These are phyloP conservation scores for Citrus sp. DNA, from an alignment of 345 rosid species.

Conservation along the genomic window DNA sequence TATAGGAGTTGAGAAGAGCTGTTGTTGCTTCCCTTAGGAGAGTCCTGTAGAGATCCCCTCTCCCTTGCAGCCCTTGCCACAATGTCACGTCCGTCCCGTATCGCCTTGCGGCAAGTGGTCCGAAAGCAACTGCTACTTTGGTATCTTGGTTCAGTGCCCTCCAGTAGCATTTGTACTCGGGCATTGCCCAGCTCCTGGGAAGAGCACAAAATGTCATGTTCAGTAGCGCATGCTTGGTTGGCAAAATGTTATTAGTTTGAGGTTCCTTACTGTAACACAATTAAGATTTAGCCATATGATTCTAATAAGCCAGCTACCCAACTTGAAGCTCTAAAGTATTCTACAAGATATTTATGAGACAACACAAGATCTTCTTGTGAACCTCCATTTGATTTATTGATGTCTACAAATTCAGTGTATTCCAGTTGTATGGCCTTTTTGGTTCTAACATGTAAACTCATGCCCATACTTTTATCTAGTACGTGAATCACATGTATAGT, in stretches of 20 bases:
- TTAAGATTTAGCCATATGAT: no score
- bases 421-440: background rate
- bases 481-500: background rate
- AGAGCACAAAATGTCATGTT: background rate
- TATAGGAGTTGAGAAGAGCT: constrained; percentile 80
- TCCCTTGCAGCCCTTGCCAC: constrained; percentile 56
- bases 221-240: background rate
- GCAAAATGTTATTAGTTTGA: background rate
- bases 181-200: constrained; percentile 61
- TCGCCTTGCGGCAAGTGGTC: constrained; percentile 44
- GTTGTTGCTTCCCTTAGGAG: constrained; percentile 80
- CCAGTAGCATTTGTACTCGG: constrained; percentile 83
- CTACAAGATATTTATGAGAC: background rate
- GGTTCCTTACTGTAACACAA: background rate
- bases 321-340: background rate
- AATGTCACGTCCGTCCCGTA: constrained; percentile 66
- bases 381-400: background rate
- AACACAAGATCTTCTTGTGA: background rate
- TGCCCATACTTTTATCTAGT: background rate
- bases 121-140: constrained; percentile 68
- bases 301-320: background rate
- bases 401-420: background rate
- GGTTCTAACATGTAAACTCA: background rate
- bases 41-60: constrained; percentile 72
- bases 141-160: constrained; percentile 56